phyloP scores from a whole-genome alignment of 306 rosid species.

The Acacia confusa region DNA sequence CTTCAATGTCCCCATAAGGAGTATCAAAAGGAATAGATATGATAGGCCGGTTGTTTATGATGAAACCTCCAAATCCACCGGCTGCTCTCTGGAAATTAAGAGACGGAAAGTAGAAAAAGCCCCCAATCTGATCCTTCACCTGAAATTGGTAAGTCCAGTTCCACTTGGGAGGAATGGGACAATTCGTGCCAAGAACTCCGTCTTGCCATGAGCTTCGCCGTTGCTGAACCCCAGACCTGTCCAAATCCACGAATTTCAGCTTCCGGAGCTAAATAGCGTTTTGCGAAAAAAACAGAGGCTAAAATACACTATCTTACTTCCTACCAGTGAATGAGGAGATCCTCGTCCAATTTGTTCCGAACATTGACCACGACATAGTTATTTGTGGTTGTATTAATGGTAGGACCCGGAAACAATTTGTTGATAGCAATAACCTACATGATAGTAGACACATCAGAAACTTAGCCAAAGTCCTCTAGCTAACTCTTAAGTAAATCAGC shows the following conservation, averaged over 20 bases:
- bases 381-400: conserved; percentile 82
- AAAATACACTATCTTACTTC: conserved; percentile 44
- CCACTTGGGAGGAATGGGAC: conserved; percentile 98
- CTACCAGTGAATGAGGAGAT: conserved; percentile 87
- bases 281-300: neutral
- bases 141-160: conserved; percentile 97
- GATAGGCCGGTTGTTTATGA: conserved; percentile 59
- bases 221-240: conserved; percentile 93
- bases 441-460: conserved; percentile 29
- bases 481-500: neutral
- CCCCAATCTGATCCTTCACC: conserved; percentile 96
- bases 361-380: conserved; percentile 83
- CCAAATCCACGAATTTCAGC: conserved; percentile 25
- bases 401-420: conserved; percentile 83
- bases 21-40: conserved; percentile 81
- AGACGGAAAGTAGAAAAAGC: conserved; percentile 93
- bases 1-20: conserved; percentile 71
- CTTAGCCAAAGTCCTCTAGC: neutral
- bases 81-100: conserved; percentile 90
- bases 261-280: neutral
- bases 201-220: conserved; percentile 92
- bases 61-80: conserved; percentile 86
- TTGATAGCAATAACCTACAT: conserved; percentile 91
- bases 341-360: conserved; percentile 88
- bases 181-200: conserved; percentile 90